phyloP scores from a whole-genome alignment of 179 eudicot genomes.

The Silene noctiflora region DNA sequence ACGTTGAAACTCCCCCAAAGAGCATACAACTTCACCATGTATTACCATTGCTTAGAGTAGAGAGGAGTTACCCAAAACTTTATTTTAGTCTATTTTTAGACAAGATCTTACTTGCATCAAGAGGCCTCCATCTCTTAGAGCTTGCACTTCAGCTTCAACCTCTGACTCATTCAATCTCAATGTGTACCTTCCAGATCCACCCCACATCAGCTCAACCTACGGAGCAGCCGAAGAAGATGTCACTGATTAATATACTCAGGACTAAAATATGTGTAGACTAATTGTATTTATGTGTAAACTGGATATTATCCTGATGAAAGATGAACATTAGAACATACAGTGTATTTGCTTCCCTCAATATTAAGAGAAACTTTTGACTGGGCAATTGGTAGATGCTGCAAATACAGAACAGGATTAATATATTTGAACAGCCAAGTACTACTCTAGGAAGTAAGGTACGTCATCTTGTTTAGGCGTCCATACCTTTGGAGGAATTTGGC shows the following conservation, averaged over 20 bases:
- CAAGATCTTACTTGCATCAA: slow-evolving; percentile 76
- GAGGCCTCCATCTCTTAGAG: slow-evolving; percentile 96
- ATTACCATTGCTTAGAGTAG: neutral
- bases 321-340: slow-evolving; percentile 44
- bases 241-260: neutral
- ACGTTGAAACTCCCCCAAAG: neutral
- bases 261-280: neutral
- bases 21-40: neutral
- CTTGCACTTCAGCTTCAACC: slow-evolving; percentile 95
- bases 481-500: slow-evolving; percentile 99
- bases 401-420: slow-evolving; percentile 13
- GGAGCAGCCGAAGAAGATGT: slow-evolving; percentile 5
- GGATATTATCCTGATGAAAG: neutral
- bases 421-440: slow-evolving; percentile 3
- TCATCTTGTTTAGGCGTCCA: slow-evolving; percentile 1
- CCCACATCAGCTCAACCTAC: slow-evolving; percentile 87
- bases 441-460: neutral
- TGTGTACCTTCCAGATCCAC: slow-evolving; percentile 96
- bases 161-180: slow-evolving; percentile 80
- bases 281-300: slow-evolving; percentile 2
- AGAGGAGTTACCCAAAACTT: neutral
- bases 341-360: slow-evolving; percentile 98
- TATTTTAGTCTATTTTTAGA: neutral
- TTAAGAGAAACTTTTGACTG: slow-evolving; percentile 82
- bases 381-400: slow-evolving; percentile 99